Percentiles rank a stretch among this genome's conserved stretches.
Conservation (phyloP, 257 asterid genomes). For the Solanum boliviense region DNA sequence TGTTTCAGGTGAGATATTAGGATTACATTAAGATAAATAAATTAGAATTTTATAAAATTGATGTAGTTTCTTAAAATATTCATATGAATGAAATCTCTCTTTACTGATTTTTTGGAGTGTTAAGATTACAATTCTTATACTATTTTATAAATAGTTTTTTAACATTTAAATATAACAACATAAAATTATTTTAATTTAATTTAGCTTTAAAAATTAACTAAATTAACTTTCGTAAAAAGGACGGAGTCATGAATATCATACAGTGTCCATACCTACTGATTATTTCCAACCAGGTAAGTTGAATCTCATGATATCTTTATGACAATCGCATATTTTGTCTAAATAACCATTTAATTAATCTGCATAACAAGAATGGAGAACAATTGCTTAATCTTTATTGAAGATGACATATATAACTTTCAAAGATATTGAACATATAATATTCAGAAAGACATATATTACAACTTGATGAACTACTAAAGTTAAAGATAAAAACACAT, state of each 20-base stretch:
- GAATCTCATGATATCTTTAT: neutral
- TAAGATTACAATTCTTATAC: too few species aligned
- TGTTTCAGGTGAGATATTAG: neutral
- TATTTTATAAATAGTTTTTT: too few species aligned
- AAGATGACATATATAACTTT: neutral
- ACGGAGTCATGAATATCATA: too few species aligned
- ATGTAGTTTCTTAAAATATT: neutral
- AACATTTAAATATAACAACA: too few species aligned
- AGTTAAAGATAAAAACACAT: neutral
- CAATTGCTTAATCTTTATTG: neutral
- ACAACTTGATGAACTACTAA: neutral
- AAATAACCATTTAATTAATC: neutral
- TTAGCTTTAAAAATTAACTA: too few species aligned
- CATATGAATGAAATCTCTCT: too few species aligned
- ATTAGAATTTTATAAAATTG: neutral
- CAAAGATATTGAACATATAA: neutral
- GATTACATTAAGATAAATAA: neutral
- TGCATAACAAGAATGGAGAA: neutral
- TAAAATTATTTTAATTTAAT: too few species aligned
- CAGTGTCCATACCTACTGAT: too few species aligned
- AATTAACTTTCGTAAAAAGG: neutral
- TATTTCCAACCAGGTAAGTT: neutral
- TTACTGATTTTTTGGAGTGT: too few species aligned
- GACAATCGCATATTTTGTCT: neutral
- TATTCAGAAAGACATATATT: neutral